A percentile compares a stretch with the other conserved stretches of the same genome.
These are phyloP conservation scores for Punctularia strigosozonata DNA, from an alignment of 768 basidiomycete species.

Conservation along the genomic window DNA sequence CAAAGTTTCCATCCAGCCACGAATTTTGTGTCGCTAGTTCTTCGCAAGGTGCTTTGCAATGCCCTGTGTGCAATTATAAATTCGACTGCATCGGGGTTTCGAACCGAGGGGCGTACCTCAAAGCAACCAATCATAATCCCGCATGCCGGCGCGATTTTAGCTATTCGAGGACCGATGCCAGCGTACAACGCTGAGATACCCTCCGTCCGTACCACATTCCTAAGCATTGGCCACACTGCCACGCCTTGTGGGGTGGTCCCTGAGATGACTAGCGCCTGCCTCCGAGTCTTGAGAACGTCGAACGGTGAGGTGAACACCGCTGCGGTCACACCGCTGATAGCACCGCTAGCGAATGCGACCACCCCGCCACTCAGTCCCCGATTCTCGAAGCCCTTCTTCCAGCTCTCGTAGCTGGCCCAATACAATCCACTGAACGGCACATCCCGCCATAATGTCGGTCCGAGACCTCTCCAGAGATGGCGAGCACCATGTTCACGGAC, in stretches of 20 bases:
- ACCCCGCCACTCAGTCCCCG: conserved; percentile 44
- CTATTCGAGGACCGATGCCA: conserved; percentile 78
- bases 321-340: conserved; percentile 75
- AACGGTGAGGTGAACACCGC: conserved; percentile 90
- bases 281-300: conserved; percentile 91
- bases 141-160: conserved; percentile 95
- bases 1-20: neutral
- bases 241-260: conserved; percentile 21
- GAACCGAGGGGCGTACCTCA: conserved; percentile 45
- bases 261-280: conserved; percentile 75
- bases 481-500: conserved; percentile 52
- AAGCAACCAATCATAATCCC: conserved; percentile 97
- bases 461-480: conserved; percentile 84
- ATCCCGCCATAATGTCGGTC: conserved; percentile 90
- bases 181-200: conserved; percentile 71
- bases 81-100: conserved; percentile 4
- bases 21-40: conserved; percentile 12
- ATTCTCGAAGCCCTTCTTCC: conserved; percentile 52
- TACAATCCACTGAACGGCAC: conserved; percentile 96
- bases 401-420: conserved; percentile 89
- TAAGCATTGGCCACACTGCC: conserved; percentile 40
- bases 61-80: conserved; percentile 29
- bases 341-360: conserved; percentile 84
- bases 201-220: conserved; percentile 67
- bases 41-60: conserved; percentile 42